Conservation (phyloP, 2,329 filamentous ascomycete genomes). For the Scopulariopsis brevicaulis region DNA sequence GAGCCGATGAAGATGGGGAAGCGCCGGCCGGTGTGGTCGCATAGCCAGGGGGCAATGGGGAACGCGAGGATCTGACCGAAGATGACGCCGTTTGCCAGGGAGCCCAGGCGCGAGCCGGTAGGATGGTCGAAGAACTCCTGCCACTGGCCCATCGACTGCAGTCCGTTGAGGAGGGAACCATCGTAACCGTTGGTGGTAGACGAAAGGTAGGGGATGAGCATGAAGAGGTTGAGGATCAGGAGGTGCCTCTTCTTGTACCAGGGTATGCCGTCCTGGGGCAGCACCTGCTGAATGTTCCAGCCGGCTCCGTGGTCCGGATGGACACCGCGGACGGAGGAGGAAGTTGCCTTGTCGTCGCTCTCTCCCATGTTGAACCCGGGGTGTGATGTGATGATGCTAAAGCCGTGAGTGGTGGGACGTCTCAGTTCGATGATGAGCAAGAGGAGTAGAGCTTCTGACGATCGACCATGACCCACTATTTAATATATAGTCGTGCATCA, state of each 20-base stretch:
- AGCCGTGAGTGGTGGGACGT: background rate
- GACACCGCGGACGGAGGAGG: background rate
- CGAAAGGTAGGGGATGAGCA: background rate
- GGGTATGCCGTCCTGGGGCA: background rate
- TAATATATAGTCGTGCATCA: background rate
- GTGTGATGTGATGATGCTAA: background rate
- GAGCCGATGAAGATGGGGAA: constrained; percentile 21
- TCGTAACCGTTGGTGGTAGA: constrained; percentile 14
- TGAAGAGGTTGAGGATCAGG: background rate
- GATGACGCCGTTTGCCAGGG: constrained; percentile 12
- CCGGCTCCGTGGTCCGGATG: background rate
- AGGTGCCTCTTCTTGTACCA: background rate
- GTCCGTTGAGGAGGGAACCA: constrained; percentile 29
- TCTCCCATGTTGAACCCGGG: background rate
- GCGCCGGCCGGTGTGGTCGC: constrained; percentile 26
- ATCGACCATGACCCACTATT: background rate
- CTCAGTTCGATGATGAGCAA: background rate
- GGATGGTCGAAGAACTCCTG: constrained; percentile 26
- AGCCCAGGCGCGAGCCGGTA: constrained; percentile 20
- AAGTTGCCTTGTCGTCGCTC: background rate
- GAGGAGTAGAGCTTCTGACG: background rate
- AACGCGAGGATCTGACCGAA: background rate
- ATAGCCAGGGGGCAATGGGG: background rate
- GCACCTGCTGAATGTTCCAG: background rate
- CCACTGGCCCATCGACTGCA: constrained; percentile 29